Evolutionary conservation across 306 rosid species (phyloP), one percentile per base, ranked within the genome.

Genomic region (Rosa lucieae): DNA sequence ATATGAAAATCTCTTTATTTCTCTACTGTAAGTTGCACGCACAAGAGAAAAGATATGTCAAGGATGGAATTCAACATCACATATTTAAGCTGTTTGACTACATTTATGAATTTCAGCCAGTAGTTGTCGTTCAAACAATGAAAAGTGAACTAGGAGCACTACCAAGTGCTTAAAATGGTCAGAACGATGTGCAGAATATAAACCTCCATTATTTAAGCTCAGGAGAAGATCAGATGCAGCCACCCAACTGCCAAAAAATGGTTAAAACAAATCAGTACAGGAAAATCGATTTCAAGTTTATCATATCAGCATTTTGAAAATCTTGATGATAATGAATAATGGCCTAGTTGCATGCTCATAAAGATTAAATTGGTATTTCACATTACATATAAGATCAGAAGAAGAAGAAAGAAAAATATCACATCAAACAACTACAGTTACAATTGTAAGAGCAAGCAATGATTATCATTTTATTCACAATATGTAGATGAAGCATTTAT

Each of bases 161-260:
- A 80, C 68, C 49, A 61, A 56, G 44, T 82, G 74, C 74, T 48
- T 44, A 55, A 72, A 68, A 74, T 59, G 51, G 75, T 52, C 43
- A 37, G 48, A 61, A 37, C 40, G 70, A 32, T 53, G 11, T 43
- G 61, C 52, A 56, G 47, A 62, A 46, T 67, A 65, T 58, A 49
- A 49, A 10, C 78, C 75, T 74, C 44, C 68, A 40, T 72, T 68
- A 80, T 74, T 79, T 40, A 79, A 74, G 84, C 85, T 84, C 72
- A 65, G 76, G 4, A 40, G 5, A 8, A 15, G 62, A 77, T 89
- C 83, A 91, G 78, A 87, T 46, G 91, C 88, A 81, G 82, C 97
- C 97, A 52, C 98, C 97, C 90, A 91, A 83, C 98, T 93, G 92
- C 87, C 80, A 87, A 80, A 79, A 72, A 78, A 85, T 17, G 6